Percentiles rank a stretch among this genome's conserved stretches.
Evolutionary conservation across 2,329 filamentous ascomycete genomes (phyloP).

Genomic region (Fusarium sp.): DNA sequence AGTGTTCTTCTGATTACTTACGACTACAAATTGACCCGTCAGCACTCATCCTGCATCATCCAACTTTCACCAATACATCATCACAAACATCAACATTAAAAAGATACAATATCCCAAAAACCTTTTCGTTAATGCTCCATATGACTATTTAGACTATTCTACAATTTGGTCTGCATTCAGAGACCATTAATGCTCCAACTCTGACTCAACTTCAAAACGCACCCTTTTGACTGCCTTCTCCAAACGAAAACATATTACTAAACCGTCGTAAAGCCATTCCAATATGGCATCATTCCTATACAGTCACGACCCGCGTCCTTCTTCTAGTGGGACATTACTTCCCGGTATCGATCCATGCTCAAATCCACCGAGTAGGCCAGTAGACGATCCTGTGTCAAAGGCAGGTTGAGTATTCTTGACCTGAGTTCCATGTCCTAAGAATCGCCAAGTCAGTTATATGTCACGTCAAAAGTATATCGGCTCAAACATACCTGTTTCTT

Average conservation of each 20-base stretch:
- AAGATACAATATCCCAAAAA: neutral
- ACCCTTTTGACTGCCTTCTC: slow-evolving; percentile 15
- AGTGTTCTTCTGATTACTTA: neutral
- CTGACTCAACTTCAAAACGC: slow-evolving; percentile 13
- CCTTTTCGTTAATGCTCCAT: slow-evolving; percentile 16
- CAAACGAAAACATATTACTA: slow-evolving; percentile 27
- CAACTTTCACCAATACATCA: neutral
- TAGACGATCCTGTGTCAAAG: slow-evolving; percentile 79
- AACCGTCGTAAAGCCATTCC: slow-evolving; percentile 35
- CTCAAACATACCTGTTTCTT: slow-evolving; percentile 66
- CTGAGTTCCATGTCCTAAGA: slow-evolving; percentile 54
- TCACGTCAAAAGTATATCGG: neutral
- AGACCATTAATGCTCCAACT: slow-evolving; percentile 20
- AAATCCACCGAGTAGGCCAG: slow-evolving; percentile 77
- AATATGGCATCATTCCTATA: slow-evolving; percentile 23
- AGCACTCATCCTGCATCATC: neutral
- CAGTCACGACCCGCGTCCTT: slow-evolving; percentile 9
- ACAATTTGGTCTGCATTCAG: slow-evolving; percentile 37
- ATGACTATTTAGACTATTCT: slow-evolving; percentile 46
- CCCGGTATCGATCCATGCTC: slow-evolving; percentile 75
- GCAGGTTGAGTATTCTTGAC: slow-evolving; percentile 66
- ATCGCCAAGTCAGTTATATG: slow-evolving; percentile 34
- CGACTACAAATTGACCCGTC: neutral
- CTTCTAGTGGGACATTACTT: slow-evolving; percentile 66
- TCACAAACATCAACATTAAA: neutral